Conservation (phyloP, 768 basidiomycete genomes). For the Serpula lacrymans region DNA sequence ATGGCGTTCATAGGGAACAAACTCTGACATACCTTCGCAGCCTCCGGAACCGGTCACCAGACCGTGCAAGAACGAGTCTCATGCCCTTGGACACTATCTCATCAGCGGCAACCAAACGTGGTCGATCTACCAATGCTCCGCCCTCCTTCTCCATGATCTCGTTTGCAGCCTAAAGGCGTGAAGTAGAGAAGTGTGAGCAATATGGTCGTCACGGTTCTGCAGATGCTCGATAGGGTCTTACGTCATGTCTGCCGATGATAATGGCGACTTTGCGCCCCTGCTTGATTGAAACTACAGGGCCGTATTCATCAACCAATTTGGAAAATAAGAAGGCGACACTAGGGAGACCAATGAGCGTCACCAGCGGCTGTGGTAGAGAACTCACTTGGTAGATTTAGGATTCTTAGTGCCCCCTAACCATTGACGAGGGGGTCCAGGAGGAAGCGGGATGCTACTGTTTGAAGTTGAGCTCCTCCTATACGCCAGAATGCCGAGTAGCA, state of each 20-base stretch:
- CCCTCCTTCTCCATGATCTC: slow-evolving; percentile 58
- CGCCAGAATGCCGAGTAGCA: no score
- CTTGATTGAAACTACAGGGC: slow-evolving; percentile 50
- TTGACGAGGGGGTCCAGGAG: slow-evolving; percentile 14
- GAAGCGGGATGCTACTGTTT: no score
- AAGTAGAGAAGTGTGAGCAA: slow-evolving; percentile 1
- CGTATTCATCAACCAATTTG: slow-evolving; percentile 51
- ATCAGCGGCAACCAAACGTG: slow-evolving; percentile 45
- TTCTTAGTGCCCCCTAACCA: slow-evolving; percentile 17
- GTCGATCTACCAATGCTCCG: slow-evolving; percentile 45
- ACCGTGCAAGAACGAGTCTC: slow-evolving; percentile 45
- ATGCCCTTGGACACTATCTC: slow-evolving; percentile 55
- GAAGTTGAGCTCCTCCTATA: no score
- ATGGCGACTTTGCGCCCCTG: slow-evolving; percentile 33
- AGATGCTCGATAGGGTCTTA: no score
- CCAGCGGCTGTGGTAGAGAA: neutral
- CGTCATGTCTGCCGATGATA: slow-evolving; percentile 16
- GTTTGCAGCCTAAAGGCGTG: slow-evolving; percentile 36
- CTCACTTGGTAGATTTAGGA: slow-evolving; percentile 7
- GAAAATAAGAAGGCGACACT: slow-evolving; percentile 30
- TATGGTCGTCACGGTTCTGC: no score
- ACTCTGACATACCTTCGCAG: slow-evolving; percentile 44
- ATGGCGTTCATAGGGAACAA: no score
- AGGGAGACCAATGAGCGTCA: neutral
- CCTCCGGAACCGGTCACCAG: slow-evolving; percentile 54